Base-by-base conservation (phyloP, 73 alveolate genomes). In the Diophrys appendiculata region DNA sequence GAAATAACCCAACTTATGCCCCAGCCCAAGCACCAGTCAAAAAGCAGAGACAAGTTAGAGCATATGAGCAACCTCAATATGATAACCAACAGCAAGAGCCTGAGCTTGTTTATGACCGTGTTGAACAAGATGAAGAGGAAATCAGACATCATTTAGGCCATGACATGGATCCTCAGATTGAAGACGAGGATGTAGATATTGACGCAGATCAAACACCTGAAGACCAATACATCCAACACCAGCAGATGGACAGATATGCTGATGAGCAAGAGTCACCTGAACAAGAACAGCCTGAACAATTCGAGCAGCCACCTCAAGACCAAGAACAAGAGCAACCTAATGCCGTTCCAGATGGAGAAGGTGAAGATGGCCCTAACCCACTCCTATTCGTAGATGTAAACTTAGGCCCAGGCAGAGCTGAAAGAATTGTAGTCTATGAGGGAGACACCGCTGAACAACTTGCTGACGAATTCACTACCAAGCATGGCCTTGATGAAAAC, bases 351-450 rank as follows among this genome's bases (percentile, higher is more conserved):
- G 75, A 67, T 25, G 54, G 18, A n/a, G 78, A 70, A 26, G 55
- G 55, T 5, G 76, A 68, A 27, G 78, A 67, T 23, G 78, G 34
- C 31, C 11, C 54, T 33, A 70, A 82, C 54, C 99, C 98, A 26
- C 79, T 94, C 28, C 77, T 96, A 28, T 94, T 92, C 71, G 97
- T 96, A 2, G 99, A 96, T 94, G 99, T 96, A 8, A 96, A 96
- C 84, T 90, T 96, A 34, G 97, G 98, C 26, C 98, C 96, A 74
- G 98, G 96, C 13, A 93, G 93, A 52, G 88, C 96, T 25, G 97
- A 96, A 73, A 89, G 97, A 87, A 96, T 94, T 26, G 93, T 94
- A 55, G 98, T 96, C 23, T 96, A 90, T 84, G 98, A 94, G 73
- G 98, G 98, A 11, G 99, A 96, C 74, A 89, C 96, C 0, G 97